phyloP scores from a whole-genome alignment of 192 early-diverging fungal genomes.

The Coemansia javaensis region DNA sequence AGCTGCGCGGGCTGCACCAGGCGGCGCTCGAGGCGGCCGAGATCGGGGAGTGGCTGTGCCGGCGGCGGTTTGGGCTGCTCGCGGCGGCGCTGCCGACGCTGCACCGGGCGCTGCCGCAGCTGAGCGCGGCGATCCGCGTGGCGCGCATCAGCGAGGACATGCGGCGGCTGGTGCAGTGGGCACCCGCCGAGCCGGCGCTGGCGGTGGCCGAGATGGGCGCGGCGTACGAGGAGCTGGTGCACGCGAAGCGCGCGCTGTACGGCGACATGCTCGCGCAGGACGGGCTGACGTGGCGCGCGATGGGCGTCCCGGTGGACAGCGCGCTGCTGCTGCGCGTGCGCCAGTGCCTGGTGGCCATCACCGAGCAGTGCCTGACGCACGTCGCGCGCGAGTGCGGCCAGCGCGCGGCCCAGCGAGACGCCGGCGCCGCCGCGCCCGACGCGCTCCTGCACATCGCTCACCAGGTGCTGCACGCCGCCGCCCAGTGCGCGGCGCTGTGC shows the following conservation, averaged over 20 bases:
- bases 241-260: slow-evolving; percentile 17
- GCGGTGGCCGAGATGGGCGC: slow-evolving; percentile 20
- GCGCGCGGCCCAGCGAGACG: no score
- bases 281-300: slow-evolving; percentile 36
- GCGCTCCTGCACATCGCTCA: slow-evolving; percentile 15
- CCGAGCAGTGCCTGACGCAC: slow-evolving; percentile 23
- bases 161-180: slow-evolving; percentile 18
- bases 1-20: slow-evolving; percentile 25
- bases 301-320: slow-evolving; percentile 33
- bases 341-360: slow-evolving; percentile 26
- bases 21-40: slow-evolving; percentile 18
- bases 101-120: slow-evolving; percentile 15
- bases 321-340: slow-evolving; percentile 23
- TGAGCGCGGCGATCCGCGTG: slow-evolving; percentile 18
- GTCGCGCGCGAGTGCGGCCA: slow-evolving; percentile 28
- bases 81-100: slow-evolving; percentile 19
- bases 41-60: slow-evolving; percentile 43
- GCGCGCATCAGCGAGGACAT: slow-evolving; percentile 34
- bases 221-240: slow-evolving; percentile 32
- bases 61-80: slow-evolving; percentile 20
- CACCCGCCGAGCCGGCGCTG: slow-evolving; percentile 11
- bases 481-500: slow-evolving; percentile 22
- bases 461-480: slow-evolving; percentile 29
- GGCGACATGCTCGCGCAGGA: slow-evolving; percentile 30
- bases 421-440: no score